Base-by-base conservation (phyloP, 768 basidiomycete species). In the Multifurca ochricompacta region DNA sequence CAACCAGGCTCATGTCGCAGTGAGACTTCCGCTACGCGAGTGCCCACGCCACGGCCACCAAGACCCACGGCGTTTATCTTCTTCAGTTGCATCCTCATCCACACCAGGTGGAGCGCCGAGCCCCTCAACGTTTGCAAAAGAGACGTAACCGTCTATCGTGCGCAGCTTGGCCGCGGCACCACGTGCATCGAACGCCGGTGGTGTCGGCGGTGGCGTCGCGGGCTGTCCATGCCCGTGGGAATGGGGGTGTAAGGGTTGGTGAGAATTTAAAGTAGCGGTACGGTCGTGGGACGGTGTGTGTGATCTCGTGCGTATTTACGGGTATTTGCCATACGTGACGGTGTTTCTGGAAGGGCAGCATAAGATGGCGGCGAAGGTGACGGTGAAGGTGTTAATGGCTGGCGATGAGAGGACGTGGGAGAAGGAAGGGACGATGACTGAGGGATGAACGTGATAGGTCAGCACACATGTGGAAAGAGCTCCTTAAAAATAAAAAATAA, bases 81-180 rank as follows among this genome's bases (percentile, higher is more conserved):
- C 55, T 18, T 52, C 55, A 4, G 32, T 35, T 16, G 16, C n/a
- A 5, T 61, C 68, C 16, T 73, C 75, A 44, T 73, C 70, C 34
- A 68, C 68, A 23, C 73, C 77, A 1, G 80, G 75, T 14, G 84
- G 84, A 19, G 71, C 72, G 0, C 85, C 85, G 7, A 86, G 71
- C 21, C 84, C 84, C 68, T 82, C 82, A 9, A 86, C 75, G 45
- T 74, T 77, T 36, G 80, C 74, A 52, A 86, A 86, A n/a, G 77
- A 78, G 32, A 86, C 80, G 59, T 85, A 85, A 1, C 84, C 84
- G 14, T 78, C 73, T 28, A 80, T 75, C 31, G 74, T 67, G 23
- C 72, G 73, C 58, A 82, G 78, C 51, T 77, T 75, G 30, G 74
- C 77, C n/a, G 75, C 75, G 6, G 85, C 84, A 19, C 73, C 75